Base-by-base conservation (phyloP, 2,329 filamentous ascomycete species). In the Sclerotinia trifoliorum region DNA sequence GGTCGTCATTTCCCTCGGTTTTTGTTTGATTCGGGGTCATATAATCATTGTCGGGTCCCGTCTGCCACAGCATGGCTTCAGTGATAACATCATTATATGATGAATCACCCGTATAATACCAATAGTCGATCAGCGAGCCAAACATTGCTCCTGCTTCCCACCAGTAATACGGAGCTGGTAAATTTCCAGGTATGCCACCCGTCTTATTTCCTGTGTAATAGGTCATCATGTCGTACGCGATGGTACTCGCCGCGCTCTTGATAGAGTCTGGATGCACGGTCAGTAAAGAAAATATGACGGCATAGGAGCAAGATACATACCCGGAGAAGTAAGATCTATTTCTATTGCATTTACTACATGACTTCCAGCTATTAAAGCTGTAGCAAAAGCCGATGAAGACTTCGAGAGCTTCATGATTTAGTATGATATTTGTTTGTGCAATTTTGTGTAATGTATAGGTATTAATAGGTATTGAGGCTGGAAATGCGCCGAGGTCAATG, bases 41-140 rank as follows among this genome's bases (percentile, higher is more conserved):
- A 77, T 90, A 95, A 76, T 94, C 89, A 68, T 87, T 81, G 75
- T 90, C 83, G 2, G 86, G 83, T 66, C 92, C 92, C 65, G 89
- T 87, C 78, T 96, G 93, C 77, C 86, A 88, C 58, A 93, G 83
- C 73, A 96, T 83, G 17, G 86, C 93, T 71, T 91, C 83, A 48
- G 83, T 84, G 21, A 87, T 85, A 54, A 91, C 80, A 21, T 88
- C 80, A 76, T 93, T 93, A 80, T 91, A 95, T 46, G 84, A 83
- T 5, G 83, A 80, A 75, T 94, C 91, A 26, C 88, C 88, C 0
- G 91, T 94, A 77, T 92, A 92, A 76, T 89, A 91, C 91, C 91
- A 96, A 78, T 95, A 95, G 75, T 95, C 91, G 65, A 96, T 83
- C 71, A 95, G 81, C 2, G 89, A 83, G 29, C 86, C 86, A 79